Conservation (phyloP, 306 rosid species). For the Quercus robur region DNA sequence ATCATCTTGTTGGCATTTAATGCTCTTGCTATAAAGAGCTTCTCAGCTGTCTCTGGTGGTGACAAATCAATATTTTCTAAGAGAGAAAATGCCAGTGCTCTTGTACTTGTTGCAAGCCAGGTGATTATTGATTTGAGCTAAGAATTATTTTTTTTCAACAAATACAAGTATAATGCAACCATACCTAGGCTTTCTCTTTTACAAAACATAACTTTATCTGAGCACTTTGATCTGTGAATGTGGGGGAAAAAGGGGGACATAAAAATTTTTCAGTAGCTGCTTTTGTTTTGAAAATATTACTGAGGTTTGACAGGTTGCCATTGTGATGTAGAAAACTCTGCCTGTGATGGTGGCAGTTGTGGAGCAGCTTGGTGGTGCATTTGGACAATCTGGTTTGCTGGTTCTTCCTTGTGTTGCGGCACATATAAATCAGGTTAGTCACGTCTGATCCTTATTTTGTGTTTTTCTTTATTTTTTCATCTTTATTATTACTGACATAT, state of each 20-base stretch:
- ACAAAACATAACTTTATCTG: neutral
- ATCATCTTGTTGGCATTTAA: slow-evolving; percentile 62
- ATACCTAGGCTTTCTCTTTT: neutral
- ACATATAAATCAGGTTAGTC: slow-evolving; percentile 81
- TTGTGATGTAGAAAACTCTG: slow-evolving; percentile 70
- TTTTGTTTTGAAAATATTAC: neutral
- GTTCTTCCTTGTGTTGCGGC: slow-evolving; percentile 97
- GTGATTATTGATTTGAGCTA: slow-evolving; percentile 27
- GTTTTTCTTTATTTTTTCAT: neutral
- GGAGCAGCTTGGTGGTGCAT: slow-evolving; percentile 76
- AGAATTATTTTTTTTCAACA: neutral
- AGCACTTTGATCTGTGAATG: neutral
- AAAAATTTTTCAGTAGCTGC: neutral
- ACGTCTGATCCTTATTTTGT: neutral
- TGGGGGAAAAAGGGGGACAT: neutral
- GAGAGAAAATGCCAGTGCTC: slow-evolving; percentile 62
- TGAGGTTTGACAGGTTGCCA: slow-evolving; percentile 3
- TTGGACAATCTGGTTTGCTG: slow-evolving; percentile 85
- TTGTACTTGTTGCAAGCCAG: slow-evolving; percentile 82
- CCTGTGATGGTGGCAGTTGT: slow-evolving; percentile 96
- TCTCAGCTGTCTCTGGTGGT: slow-evolving; percentile 64
- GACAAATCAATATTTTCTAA: slow-evolving; percentile 52
- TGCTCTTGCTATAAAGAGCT: slow-evolving; percentile 36
- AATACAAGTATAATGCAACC: neutral
- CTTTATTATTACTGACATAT: slow-evolving; percentile 24